Evolutionary conservation across 225 moss, liverwort and hornwort genomes (phyloP).

Genomic region (Pleurozium schreberi): DNA sequence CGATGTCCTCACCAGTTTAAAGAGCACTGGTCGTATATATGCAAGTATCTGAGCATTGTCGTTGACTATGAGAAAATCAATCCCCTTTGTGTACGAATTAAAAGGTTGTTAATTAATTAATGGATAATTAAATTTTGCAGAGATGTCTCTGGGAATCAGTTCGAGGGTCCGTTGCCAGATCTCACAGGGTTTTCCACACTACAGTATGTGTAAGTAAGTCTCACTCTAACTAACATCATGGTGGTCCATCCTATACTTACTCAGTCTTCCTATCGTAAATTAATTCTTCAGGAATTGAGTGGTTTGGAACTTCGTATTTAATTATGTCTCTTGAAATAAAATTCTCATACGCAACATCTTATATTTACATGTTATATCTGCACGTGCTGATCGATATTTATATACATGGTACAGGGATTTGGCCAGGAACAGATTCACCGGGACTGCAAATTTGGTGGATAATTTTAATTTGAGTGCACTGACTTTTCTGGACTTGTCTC

Average conservation of each 20-base stretch:
- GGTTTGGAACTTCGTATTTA: not conserved
- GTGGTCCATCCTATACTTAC: not conserved
- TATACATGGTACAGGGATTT: not conserved
- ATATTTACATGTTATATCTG: not conserved
- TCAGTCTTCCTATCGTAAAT: not conserved
- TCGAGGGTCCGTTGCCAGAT: not conserved
- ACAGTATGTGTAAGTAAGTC: not conserved
- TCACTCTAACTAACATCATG: no score
- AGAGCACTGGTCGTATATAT: not conserved
- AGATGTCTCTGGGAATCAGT: constrained; percentile 14
- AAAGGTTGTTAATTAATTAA: no score
- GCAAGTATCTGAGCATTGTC: not conserved
- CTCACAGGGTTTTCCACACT: not conserved
- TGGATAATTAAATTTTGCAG: not conserved
- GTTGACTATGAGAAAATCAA: not conserved
- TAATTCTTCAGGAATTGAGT: not conserved
- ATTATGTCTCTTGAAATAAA: not conserved
- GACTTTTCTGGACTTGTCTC: not conserved
- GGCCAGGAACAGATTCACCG: not conserved
- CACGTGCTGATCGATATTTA: not conserved
- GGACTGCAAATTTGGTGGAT: not conserved
- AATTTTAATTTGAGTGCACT: not conserved
- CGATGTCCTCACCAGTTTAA: not conserved
- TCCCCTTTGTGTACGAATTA: not conserved
- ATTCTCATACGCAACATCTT: not conserved